phyloP scores from a whole-genome alignment of 352 stramenopile species.

The Globisporangium acanthophoron region DNA sequence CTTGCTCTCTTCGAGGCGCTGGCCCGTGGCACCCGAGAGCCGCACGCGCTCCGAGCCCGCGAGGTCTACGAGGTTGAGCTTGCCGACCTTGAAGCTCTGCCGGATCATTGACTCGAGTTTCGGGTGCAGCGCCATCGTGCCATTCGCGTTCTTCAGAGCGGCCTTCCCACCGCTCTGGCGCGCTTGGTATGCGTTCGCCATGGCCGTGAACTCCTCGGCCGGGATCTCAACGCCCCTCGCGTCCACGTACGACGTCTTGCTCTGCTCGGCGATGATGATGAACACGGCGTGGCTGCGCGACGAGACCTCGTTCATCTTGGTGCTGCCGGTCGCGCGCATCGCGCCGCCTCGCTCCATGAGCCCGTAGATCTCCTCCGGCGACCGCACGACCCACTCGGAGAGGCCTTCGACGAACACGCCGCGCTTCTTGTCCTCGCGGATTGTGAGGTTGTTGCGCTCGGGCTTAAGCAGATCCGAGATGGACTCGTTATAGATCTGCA shows the following conservation, averaged over 20 bases:
- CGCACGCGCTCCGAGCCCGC: slow-evolving; percentile 89
- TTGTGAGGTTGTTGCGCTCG: slow-evolving; percentile 89
- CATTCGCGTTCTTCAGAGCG: slow-evolving; percentile 19
- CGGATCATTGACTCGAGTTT: slow-evolving; percentile 87
- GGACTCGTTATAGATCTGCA: slow-evolving; percentile 95
- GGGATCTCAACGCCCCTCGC: slow-evolving; percentile 71
- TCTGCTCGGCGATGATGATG: slow-evolving; percentile 94
- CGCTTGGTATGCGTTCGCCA: slow-evolving; percentile 74
- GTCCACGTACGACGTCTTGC: slow-evolving; percentile 87
- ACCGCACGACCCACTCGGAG: slow-evolving; percentile 93
- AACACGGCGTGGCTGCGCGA: slow-evolving; percentile 91
- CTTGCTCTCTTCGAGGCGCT: slow-evolving; percentile 88
- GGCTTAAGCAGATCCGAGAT: slow-evolving; percentile 94
- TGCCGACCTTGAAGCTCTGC: slow-evolving; percentile 93
- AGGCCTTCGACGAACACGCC: slow-evolving; percentile 94
- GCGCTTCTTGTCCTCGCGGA: slow-evolving; percentile 90
- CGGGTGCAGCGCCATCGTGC: slow-evolving; percentile 36
- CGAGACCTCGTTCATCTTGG: slow-evolving; percentile 89
- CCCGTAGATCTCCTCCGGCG: slow-evolving; percentile 91
- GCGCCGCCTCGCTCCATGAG: slow-evolving; percentile 90
- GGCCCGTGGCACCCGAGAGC: slow-evolving; percentile 79
- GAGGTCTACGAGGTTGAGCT: slow-evolving; percentile 93
- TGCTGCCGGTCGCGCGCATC: slow-evolving; percentile 78
- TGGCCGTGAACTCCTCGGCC: slow-evolving; percentile 77
- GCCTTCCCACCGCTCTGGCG: slow-evolving; percentile 22